Conservation (phyloP, 2,329 filamentous ascomycete species). For the Xylaria polymorpha region DNA sequence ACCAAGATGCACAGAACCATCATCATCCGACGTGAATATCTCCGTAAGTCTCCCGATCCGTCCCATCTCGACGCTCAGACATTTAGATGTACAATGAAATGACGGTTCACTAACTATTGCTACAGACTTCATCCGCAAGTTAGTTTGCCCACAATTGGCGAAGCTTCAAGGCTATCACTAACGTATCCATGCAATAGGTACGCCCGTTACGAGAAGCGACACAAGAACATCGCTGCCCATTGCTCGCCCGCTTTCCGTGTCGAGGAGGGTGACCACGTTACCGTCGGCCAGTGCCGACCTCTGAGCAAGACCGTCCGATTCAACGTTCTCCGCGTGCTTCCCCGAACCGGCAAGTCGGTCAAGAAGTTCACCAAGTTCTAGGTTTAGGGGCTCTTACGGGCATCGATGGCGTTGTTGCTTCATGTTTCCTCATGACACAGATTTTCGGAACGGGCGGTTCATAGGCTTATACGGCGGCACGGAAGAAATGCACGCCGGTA, state of each 20-base stretch:
- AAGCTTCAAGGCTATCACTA: conserved; percentile 15
- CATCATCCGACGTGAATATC: conserved; percentile 99
- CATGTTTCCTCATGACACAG: conserved; percentile 57
- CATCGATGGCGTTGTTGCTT: conserved; percentile 66
- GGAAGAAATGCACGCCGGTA: conserved; percentile 49
- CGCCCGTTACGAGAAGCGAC: conserved; percentile 99
- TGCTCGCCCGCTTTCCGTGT: conserved; percentile 99
- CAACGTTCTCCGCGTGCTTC: conserved; percentile 99
- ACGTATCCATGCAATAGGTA: conserved; percentile 61
- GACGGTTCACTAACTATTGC: conserved; percentile 21
- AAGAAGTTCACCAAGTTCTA: conserved; percentile 99
- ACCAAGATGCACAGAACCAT: conserved; percentile 99
- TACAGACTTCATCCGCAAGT: conserved; percentile 85
- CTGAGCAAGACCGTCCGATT: conserved; percentile 99
- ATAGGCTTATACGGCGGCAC: conserved; percentile 52
- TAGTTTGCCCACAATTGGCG: conserved; percentile 7
- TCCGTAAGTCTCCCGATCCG: conserved; percentile 65
- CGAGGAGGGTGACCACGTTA: conserved; percentile 98
- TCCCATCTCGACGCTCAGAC: neutral
- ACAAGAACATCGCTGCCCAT: conserved; percentile 99
- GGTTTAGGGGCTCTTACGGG: conserved; percentile 61
- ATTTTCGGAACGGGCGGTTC: conserved; percentile 53
- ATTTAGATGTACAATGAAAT: neutral
- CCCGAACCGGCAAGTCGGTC: conserved; percentile 95
- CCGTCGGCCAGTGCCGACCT: conserved; percentile 98